A percentile compares a stretch with the other conserved stretches of the same genome.
phyloP scores from a whole-genome alignment of 352 stramenopile species.

The Phytophthora foliorum region DNA sequence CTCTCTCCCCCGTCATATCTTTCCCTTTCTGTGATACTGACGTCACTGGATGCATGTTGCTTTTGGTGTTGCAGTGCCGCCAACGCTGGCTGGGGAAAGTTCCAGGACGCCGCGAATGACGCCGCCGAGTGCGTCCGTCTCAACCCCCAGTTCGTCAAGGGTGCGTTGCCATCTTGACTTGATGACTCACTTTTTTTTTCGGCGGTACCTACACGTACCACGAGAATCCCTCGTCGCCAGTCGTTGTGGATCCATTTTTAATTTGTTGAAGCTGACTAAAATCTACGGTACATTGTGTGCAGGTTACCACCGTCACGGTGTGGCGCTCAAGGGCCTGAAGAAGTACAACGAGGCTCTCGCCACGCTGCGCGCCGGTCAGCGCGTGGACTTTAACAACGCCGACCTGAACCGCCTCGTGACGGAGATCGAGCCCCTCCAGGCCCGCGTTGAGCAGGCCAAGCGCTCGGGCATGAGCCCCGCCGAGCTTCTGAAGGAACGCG shows the following conservation, averaged over 20 bases:
- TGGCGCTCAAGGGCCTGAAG: slow-evolving; percentile 91
- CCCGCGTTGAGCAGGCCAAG: slow-evolving; percentile 66
- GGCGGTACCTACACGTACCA: background rate
- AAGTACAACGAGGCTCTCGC: slow-evolving; percentile 84
- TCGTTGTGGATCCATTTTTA: slow-evolving; percentile 18
- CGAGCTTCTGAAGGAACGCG: slow-evolving; percentile 94
- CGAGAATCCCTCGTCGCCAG: too few relatives aligned
- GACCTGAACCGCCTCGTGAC: slow-evolving; percentile 85
- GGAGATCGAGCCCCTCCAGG: slow-evolving; percentile 86
- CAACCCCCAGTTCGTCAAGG: slow-evolving; percentile 96
- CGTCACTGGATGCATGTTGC: background rate
- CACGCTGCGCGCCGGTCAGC: slow-evolving; percentile 77
- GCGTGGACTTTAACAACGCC: slow-evolving; percentile 87
- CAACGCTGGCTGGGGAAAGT: slow-evolving; percentile 72
- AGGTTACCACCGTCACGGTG: slow-evolving; percentile 95
- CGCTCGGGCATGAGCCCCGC: slow-evolving; percentile 79
- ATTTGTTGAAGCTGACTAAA: slow-evolving; percentile 22
- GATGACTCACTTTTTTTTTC: slow-evolving; percentile 14
- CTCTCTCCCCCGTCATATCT: slow-evolving; percentile 5
- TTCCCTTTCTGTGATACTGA: slow-evolving; percentile 5
- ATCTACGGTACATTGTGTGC: slow-evolving; percentile 12
- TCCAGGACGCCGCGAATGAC: slow-evolving; percentile 88
- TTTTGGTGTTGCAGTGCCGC: slow-evolving; percentile 57
- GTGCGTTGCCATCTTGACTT: slow-evolving; percentile 17
- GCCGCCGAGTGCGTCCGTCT: slow-evolving; percentile 91